Conservation (phyloP, 352 stramenopile genomes). For the Pythium dissimile region DNA sequence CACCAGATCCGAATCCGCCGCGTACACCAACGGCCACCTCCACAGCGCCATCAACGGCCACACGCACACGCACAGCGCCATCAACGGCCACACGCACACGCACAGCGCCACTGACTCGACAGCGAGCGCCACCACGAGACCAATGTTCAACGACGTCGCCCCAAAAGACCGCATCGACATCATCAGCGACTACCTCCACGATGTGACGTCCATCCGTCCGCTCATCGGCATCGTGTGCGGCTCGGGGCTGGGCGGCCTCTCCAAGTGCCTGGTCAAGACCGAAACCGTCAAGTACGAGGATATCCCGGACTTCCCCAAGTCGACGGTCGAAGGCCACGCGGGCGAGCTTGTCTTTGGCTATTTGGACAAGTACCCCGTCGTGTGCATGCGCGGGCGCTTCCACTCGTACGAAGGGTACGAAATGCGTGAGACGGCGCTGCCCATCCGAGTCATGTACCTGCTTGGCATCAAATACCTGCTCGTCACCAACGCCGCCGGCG, state of each 20-base stretch:
- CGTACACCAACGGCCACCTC: constrained; percentile 1
- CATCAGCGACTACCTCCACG: constrained; percentile 70
- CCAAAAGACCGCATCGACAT: constrained; percentile 76
- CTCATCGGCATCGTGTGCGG: constrained; percentile 92
- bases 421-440: constrained; percentile 93
- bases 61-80: background rate
- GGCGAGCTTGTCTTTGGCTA: constrained; percentile 95
- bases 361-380: constrained; percentile 75
- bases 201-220: constrained; percentile 44
- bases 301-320: constrained; percentile 92
- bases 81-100: constrained; percentile 1
- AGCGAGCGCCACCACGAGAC: constrained; percentile 46
- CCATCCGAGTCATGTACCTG: constrained; percentile 94
- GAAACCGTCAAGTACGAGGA: constrained; percentile 91
- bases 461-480: constrained; percentile 94
- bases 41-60: constrained; percentile 4
- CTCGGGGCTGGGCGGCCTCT: constrained; percentile 91
- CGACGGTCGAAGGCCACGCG: constrained; percentile 92
- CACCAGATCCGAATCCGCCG: constrained; percentile 21
- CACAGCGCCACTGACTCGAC: constrained; percentile 13
- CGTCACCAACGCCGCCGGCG: constrained; percentile 96
- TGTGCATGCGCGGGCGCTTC: constrained; percentile 96
- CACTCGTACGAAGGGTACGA: constrained; percentile 97
- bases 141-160: constrained; percentile 58
- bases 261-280: constrained; percentile 85